Evolutionary conservation across 495 filamentous ascomycete genomes (phyloP).

Genomic region (Neurospora intermedia): DNA sequence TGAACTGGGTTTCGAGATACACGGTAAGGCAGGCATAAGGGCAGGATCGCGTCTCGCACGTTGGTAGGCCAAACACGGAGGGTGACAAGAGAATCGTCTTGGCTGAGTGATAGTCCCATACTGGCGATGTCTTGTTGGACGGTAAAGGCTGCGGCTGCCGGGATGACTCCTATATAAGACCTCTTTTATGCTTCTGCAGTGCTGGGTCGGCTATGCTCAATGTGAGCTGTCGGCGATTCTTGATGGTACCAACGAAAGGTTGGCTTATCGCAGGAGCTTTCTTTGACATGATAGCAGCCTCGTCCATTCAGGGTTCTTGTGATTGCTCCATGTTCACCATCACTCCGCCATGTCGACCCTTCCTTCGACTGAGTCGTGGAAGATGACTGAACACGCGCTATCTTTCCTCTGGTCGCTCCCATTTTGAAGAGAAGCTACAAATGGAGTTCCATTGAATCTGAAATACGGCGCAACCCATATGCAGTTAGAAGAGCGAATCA

Average conservation of each 20-base stretch:
- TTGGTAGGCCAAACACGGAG: neutral
- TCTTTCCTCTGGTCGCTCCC: neutral
- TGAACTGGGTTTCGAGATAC: neutral
- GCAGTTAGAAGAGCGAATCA: neutral
- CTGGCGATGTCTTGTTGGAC: no score
- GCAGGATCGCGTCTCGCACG: neutral
- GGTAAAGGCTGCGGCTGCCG: no score
- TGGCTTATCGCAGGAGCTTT: neutral
- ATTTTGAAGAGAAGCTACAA: neutral
- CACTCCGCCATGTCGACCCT: neutral
- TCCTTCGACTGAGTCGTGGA: neutral
- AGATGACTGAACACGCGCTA: neutral
- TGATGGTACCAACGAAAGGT: neutral
- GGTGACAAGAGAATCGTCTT: no score
- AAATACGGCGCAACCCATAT: neutral
- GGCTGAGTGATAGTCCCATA: no score
- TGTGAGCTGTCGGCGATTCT: neutral
- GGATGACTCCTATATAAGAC: neutral
- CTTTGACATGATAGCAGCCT: neutral
- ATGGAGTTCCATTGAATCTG: neutral
- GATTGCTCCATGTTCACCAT: neutral
- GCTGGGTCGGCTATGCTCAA: neutral
- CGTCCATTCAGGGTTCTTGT: neutral
- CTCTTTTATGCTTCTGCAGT: neutral
- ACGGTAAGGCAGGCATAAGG: neutral